Conservation (phyloP, 371 early-diverging fungal genomes). For the Mortierella sp. region DNA sequence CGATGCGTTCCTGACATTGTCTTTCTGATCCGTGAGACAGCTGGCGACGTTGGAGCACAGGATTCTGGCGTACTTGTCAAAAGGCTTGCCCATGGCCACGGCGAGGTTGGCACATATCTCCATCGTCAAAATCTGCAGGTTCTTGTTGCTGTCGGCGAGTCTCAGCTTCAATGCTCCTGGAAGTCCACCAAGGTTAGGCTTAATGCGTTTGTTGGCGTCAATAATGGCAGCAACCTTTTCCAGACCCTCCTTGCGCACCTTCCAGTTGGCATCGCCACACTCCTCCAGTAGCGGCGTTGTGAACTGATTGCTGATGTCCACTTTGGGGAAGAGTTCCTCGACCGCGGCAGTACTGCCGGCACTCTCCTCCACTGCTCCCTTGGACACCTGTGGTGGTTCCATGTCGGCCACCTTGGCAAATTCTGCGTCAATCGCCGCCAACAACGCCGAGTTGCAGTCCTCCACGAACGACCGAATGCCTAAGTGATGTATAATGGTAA, state of each 20-base stretch:
- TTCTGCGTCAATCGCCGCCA: conserved; percentile 91
- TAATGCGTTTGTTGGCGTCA: conserved; percentile 86
- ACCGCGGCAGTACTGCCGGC: conserved; percentile 58
- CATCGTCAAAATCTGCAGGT: conserved; percentile 79
- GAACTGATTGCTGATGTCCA: conserved; percentile 79
- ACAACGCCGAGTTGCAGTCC: conserved; percentile 86
- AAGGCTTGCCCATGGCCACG: conserved; percentile 87
- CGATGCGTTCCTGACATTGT: conserved; percentile 86
- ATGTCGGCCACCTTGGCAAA: conserved; percentile 88
- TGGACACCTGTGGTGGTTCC: conserved; percentile 84
- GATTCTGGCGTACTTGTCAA: conserved; percentile 78
- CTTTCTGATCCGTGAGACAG: conserved; percentile 90
- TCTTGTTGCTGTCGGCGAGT: conserved; percentile 92
- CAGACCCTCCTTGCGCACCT: conserved; percentile 93
- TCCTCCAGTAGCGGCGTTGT: conserved; percentile 64
- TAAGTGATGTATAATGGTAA: conserved; percentile 5
- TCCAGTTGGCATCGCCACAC: conserved; percentile 92
- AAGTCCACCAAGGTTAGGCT: conserved; percentile 88
- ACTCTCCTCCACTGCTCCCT: conserved; percentile 53
- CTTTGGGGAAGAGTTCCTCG: conserved; percentile 90
- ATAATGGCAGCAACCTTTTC: conserved; percentile 85
- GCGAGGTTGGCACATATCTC: conserved; percentile 83
- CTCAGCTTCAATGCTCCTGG: conserved; percentile 85
- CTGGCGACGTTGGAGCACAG: conserved; percentile 73
- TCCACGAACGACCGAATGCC: conserved; percentile 79